Base-by-base conservation (phyloP, 2,329 filamentous ascomycete species). In the Nemania sp. region DNA sequence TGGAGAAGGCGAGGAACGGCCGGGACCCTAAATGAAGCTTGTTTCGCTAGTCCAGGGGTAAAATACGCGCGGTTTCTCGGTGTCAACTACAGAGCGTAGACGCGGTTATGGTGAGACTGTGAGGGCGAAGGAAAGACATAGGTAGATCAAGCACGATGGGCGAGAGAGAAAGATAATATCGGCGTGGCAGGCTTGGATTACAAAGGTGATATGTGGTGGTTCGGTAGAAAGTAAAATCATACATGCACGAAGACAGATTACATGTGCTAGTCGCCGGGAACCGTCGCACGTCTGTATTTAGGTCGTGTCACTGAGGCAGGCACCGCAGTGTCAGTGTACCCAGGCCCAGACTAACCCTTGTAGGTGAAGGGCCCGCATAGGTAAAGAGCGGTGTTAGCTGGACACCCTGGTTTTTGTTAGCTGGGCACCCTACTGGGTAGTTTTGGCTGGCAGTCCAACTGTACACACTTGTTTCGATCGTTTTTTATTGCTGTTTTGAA, bases 231-330 rank as follows among this genome's bases (percentile, higher is more conserved):
- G 31, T 33, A 45, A 28, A 45, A 49, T 33, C 42, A 50, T 53
- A 58, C 53, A n/a, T n/a, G n/a, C n/a, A n/a, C n/a, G 46, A 56
- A 59, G 54, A 52, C 55, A 59, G 50, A 47, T 61, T 60, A 56
- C 49, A 60, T 60, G 58, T 55, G 56, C 56, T 54, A 43, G 37
- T 30, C n/a, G 54, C 36, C 42, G 49, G 59, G 42, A 23, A 36
- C 52, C 47, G 52, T 54, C 54, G 50, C 42, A 54, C 57, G 49
- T 46, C 52, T 28, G 12, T 42, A n/a, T n/a, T n/a, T n/a, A n/a
- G n/a, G n/a, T n/a, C n/a, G n/a, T n/a, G n/a, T n/a, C n/a, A n/a
- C n/a, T n/a, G n/a, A n/a, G n/a, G n/a, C n/a, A n/a, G n/a, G n/a
- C n/a, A n/a, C n/a, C n/a, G n/a, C n/a, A 46, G 28, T 41, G 40